phyloP scores from a whole-genome alignment of 176 grass and related monocot genomes.

The Cenchrus fungigraminus region DNA sequence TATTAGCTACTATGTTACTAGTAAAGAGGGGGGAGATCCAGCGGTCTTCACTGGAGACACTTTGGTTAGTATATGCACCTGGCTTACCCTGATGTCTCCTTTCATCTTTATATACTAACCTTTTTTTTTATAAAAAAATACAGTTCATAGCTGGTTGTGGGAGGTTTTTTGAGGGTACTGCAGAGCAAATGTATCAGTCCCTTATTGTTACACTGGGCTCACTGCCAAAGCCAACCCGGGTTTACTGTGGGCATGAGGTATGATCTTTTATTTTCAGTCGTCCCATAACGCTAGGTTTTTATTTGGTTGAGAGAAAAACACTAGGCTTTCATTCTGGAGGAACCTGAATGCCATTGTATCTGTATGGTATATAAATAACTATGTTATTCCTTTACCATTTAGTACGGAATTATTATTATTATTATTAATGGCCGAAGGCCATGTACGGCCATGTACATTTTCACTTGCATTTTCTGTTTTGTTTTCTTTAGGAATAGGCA shows the following conservation, averaged over 20 bases:
- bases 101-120: constrained; percentile 26
- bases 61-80: constrained; percentile 65
- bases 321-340: constrained; percentile 3
- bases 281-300: background rate
- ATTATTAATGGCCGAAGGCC: background rate
- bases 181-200: constrained; percentile 97
- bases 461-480: background rate
- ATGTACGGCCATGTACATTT: background rate
- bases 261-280: background rate
- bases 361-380: background rate
- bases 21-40: constrained; percentile 64
- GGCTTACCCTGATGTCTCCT: constrained; percentile 9
- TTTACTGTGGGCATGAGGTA: constrained; percentile 98
- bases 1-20: constrained; percentile 89
- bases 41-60: constrained; percentile 97
- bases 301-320: background rate
- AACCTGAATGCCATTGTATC: background rate
- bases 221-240: constrained; percentile 81
- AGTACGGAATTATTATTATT: background rate
- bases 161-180: constrained; percentile 94
- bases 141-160: constrained; percentile 97
- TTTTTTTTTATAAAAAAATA: background rate
- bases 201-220: constrained; percentile 86
- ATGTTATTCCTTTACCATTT: background rate
- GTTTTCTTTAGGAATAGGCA: background rate